These are phyloP conservation scores for Sclerotinia nivalis DNA, from an alignment of 2,329 filamentous ascomycete species.

Conservation along the genomic window DNA sequence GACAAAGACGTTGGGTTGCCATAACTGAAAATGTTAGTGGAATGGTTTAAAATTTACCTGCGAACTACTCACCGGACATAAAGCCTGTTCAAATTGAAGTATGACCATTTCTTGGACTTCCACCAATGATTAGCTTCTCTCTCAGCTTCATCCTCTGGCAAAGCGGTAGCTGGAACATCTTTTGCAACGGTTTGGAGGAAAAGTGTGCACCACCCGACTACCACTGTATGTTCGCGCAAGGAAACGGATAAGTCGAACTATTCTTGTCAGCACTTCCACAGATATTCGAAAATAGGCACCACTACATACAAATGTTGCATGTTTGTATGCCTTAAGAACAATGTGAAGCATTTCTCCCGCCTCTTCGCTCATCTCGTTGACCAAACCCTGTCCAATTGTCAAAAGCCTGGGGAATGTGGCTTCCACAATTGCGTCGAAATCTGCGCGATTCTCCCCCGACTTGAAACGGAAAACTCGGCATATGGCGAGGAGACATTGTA, in stretches of 20 bases:
- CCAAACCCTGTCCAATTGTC: constrained; percentile 81
- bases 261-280: constrained; percentile 40
- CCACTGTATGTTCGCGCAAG: constrained; percentile 76
- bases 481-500: constrained; percentile 91
- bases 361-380: constrained; percentile 88
- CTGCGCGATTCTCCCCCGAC: constrained; percentile 71
- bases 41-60: neutral
- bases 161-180: constrained; percentile 72
- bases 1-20: constrained; percentile 79
- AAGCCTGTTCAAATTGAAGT: constrained; percentile 93
- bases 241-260: constrained; percentile 83
- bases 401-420: constrained; percentile 86
- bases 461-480: constrained; percentile 97
- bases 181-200: constrained; percentile 91
- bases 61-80: constrained; percentile 72
- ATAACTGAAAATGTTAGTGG: constrained; percentile 59
- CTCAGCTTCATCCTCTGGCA: constrained; percentile 78
- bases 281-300: constrained; percentile 27
- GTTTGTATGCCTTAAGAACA: constrained; percentile 95
- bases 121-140: constrained; percentile 96
- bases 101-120: constrained; percentile 99
- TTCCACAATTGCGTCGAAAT: constrained; percentile 94
- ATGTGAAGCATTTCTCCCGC: constrained; percentile 96
- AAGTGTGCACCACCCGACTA: constrained; percentile 93
- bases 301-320: constrained; percentile 84